Conservation (phyloP, 1,284 basidiomycete genomes). For the Apiotrichum akiyoshidainum region DNA sequence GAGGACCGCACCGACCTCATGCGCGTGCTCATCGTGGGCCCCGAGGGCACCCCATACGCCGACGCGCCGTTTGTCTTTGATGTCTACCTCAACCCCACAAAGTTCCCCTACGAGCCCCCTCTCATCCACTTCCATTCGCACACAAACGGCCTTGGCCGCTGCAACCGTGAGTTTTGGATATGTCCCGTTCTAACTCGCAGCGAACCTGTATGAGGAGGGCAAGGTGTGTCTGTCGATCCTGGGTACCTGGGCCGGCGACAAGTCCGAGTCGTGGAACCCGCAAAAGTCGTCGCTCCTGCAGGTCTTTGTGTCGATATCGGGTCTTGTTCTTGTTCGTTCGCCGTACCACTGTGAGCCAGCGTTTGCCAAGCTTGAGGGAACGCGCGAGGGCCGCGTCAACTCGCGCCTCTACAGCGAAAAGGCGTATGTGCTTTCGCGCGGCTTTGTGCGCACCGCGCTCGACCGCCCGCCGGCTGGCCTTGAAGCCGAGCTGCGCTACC, state of each 20-base stretch:
- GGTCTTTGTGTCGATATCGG: slow-evolving; percentile 89
- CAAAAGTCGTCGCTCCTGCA: slow-evolving; percentile 75
- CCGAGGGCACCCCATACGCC: slow-evolving; percentile 87
- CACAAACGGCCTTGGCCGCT: slow-evolving; percentile 89
- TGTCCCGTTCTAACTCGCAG: slow-evolving; percentile 42
- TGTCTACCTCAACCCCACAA: slow-evolving; percentile 78
- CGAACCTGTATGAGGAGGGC: slow-evolving; percentile 89
- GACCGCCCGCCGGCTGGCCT: slow-evolving; percentile 70
- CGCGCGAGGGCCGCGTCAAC: slow-evolving; percentile 81
- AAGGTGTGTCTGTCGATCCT: slow-evolving; percentile 90
- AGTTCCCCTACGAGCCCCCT: slow-evolving; percentile 80
- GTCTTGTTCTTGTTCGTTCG: slow-evolving; percentile 84
- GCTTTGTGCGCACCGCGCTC: slow-evolving; percentile 79
- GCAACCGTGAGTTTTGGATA: slow-evolving; percentile 48
- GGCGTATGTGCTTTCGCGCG: slow-evolving; percentile 83
- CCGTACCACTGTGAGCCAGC: slow-evolving; percentile 94
- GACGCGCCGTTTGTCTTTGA: slow-evolving; percentile 93
- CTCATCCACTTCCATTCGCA: slow-evolving; percentile 86
- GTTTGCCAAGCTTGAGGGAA: slow-evolving; percentile 80
- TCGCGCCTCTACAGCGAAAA: slow-evolving; percentile 61
- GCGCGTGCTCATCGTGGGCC: slow-evolving; percentile 84
- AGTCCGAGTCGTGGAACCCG: slow-evolving; percentile 74
- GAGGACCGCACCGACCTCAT: slow-evolving; percentile 79
- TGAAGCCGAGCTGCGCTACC: slow-evolving; percentile 67
- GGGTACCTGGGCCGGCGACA: slow-evolving; percentile 87